Evolutionary conservation across 1,139 yeast genomes (phyloP).

Genomic region (Magnusiomyces suaveolens): DNA sequence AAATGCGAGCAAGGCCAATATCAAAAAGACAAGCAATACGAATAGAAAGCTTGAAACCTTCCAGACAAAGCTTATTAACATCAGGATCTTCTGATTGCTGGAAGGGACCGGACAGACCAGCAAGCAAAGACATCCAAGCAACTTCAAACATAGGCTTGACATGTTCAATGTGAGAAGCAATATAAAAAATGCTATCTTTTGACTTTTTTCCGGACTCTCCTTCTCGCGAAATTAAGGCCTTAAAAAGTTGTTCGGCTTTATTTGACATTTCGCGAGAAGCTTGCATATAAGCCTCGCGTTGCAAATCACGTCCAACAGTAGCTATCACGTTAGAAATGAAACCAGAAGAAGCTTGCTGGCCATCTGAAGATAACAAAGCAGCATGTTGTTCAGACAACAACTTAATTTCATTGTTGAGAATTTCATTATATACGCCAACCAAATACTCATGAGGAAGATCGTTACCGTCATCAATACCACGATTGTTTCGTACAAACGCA

Average conservation of each 20-base stretch:
- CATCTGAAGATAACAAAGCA: conserved; percentile 64
- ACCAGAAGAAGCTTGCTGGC: conserved; percentile 33
- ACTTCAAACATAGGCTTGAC: conserved; percentile 90
- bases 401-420: conserved; percentile 74
- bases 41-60: conserved; percentile 75
- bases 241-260: conserved; percentile 79
- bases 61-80: conserved; percentile 61
- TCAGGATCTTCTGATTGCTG: conserved; percentile 78
- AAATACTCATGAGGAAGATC: conserved; percentile 72
- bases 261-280: conserved; percentile 88
- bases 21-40: conserved; percentile 80
- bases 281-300: conserved; percentile 78
- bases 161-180: conserved; percentile 77
- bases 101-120: conserved; percentile 89
- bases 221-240: conserved; percentile 49
- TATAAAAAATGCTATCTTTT: conserved; percentile 36
- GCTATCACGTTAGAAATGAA: conserved; percentile 48
- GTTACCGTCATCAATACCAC: conserved; percentile 89
- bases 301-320: conserved; percentile 58
- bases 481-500: conserved; percentile 73
- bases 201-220: conserved; percentile 26
- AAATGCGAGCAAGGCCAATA: conserved; percentile 72
- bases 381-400: conserved; percentile 90
- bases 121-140: conserved; percentile 93
- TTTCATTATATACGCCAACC: conserved; percentile 62